Evolutionary conservation across 2,329 filamentous ascomycete species (phyloP).

Genomic region (Claviceps maximensis): DNA sequence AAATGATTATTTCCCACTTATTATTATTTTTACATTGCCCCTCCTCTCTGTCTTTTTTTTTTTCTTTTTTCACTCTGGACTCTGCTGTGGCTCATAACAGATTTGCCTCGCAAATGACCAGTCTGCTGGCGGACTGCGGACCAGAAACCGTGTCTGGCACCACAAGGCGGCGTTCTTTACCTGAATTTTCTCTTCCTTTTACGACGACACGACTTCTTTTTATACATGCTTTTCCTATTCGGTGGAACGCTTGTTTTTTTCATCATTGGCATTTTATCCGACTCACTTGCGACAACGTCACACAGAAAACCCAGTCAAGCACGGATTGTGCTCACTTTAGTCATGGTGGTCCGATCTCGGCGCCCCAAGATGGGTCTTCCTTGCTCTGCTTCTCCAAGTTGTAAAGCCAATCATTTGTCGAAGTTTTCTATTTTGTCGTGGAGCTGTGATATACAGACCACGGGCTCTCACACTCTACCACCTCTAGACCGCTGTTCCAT

Average conservation of each 20-base stretch:
- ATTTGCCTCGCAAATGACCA: constrained; percentile 3
- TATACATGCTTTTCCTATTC: constrained; percentile 4
- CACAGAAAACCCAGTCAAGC: background rate
- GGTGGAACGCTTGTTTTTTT: background rate
- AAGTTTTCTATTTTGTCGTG: background rate
- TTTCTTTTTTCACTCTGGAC: background rate
- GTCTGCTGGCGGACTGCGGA: constrained; percentile 6
- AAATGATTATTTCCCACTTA: too few species aligned
- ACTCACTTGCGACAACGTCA: background rate
- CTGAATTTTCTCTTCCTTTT: constrained; percentile 12
- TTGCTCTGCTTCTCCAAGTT: background rate
- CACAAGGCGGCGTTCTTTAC: constrained; percentile 20
- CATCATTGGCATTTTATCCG: background rate
- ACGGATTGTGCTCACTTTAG: background rate
- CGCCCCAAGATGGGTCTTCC: background rate
- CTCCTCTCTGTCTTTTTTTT: background rate
- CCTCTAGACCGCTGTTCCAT: background rate
- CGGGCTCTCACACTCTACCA: background rate
- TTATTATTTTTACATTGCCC: background rate
- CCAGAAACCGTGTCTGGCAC: constrained; percentile 17
- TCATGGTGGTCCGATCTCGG: background rate
- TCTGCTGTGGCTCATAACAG: background rate
- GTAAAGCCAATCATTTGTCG: background rate
- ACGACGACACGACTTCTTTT: constrained; percentile 21
- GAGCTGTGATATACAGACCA: background rate